Conservation (phyloP, 1,284 basidiomycete genomes). For the Melampsora allii-populina region DNA sequence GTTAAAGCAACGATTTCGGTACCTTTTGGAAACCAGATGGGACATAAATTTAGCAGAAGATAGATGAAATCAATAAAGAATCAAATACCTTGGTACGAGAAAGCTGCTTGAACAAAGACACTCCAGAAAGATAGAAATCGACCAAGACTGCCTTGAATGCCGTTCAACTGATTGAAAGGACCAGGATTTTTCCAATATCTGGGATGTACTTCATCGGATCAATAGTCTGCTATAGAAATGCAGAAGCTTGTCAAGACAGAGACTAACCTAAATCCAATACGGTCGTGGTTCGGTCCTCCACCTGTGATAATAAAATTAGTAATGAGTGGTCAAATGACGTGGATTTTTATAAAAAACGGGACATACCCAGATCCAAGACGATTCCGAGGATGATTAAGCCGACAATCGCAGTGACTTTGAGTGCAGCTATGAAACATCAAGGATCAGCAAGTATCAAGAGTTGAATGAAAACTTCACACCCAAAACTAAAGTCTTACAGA, state of each 20-base stretch:
- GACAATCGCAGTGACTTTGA: slow-evolving; percentile 55
- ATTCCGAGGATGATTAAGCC: slow-evolving; percentile 61
- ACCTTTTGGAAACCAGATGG: slow-evolving; percentile 54
- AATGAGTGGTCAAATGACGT: slow-evolving; percentile 51
- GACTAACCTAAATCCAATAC: slow-evolving; percentile 55
- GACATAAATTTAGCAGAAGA: slow-evolving; percentile 75
- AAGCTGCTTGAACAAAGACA: slow-evolving; percentile 51
- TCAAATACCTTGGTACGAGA: slow-evolving; percentile 64
- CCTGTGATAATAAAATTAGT: slow-evolving; percentile 66
- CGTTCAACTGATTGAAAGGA: slow-evolving; percentile 55
- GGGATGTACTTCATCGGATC: slow-evolving; percentile 60
- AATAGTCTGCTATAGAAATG: background rate
- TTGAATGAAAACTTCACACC: background rate
- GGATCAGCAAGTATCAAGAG: too few relatives aligned
- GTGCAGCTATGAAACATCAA: background rate
- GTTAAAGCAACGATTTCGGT: slow-evolving; percentile 84
- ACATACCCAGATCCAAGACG: slow-evolving; percentile 68
- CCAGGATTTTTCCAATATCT: slow-evolving; percentile 70
- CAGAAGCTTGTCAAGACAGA: background rate
- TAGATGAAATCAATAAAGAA: slow-evolving; percentile 22
- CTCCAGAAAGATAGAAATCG: slow-evolving; percentile 54
- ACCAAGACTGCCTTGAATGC: slow-evolving; percentile 60
- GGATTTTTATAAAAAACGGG: slow-evolving; percentile 53
- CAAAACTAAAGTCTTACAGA: background rate
- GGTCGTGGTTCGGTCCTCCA: slow-evolving; percentile 61